Base-by-base conservation (phyloP, 75 land plant genomes). In the Cupressus sempervirens region DNA sequence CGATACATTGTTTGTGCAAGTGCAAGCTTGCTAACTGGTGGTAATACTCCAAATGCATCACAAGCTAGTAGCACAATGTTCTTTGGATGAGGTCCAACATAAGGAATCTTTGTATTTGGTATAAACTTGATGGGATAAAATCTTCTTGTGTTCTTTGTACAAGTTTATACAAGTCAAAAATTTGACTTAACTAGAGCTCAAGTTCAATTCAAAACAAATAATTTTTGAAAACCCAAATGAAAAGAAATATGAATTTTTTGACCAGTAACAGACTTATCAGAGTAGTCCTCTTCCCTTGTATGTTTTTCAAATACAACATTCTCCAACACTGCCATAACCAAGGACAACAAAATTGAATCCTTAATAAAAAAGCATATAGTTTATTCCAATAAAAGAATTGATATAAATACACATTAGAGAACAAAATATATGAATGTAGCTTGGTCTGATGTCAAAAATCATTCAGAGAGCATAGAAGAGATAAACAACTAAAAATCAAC, bases 241-340 rank as follows among this genome's bases (percentile, higher is more conserved):
- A 34, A 15, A 35, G 23, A 0, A 79, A 79, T 23, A 45, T 45
- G 16, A 20, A 0, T 41, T 23, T 58, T 0, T 70, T 50, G 83
- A 89, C 91, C 91, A 20, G 91, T 90, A 9, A 90, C 91, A 32
- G 89, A 86, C 35, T 89, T 89, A 62, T 90, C 90, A n/a, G 10
- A 54, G 83, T 89, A 90, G 58, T 90, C 91, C 10, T 88, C 91
- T 34, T 89, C 91, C 52, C 91, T 82, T 56, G 84, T 82, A 41
- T 90, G 91, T 82, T 90, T 90, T 74, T 90, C 91, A 62, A 90
- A 90, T 12, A 90, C 91, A 30, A 90, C 91, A 48, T 90, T 90
- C 85, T 90, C 91, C 50, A 90, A 48, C 73, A 90, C 91, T 89
- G 90, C 30, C 53, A 85, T 23, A 29, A 43, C 14, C n/a, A 81